Evolutionary conservation across 2,329 filamentous ascomycete genomes (phyloP), one percentile per base, ranked within the genome.

Genomic region (Nothophaeocryptopus gaeumannii): DNA sequence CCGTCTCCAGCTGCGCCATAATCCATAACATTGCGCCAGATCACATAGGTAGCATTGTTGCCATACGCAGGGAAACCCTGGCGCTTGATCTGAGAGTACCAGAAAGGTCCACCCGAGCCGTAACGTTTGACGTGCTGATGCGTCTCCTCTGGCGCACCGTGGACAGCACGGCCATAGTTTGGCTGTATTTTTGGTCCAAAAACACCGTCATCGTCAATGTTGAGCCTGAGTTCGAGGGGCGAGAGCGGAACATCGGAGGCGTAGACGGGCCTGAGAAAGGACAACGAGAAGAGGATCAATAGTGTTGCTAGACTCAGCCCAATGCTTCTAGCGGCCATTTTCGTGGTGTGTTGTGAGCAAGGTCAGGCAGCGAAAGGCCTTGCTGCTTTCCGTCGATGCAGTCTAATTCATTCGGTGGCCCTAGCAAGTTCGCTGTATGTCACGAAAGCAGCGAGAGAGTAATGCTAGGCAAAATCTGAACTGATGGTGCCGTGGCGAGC

Each of bases 1-100:
- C 83, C 83, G 61, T 86, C 82, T 58, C 82, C 81, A 70, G 61
- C 64, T 32, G 69, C 69, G 48, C 67, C 71, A 41, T 66, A 75
- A 47, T 67, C 63, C 58, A 68, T 71, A 46, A 78, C 74, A 52
- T 78, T 76, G 51, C 75, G 72, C 64, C 69, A 78, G 51, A 78
- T 62, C 5, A 70, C 67, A 58, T 75, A 76, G 2, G 59, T 59
- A 9, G 59, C 49, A 43, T 72, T 69, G 11, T 54, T 54, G 14
- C 62, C 63, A 55, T 73, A 74, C 1, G 69, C 65, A 2, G 67
- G 63, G 40, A 66, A 54, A 31, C 72, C 72, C 51, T 72, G 70
- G 26, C 73, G 70, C 32, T 68, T 69, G 44, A 74, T 70, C 13
- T 67, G 59, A 29, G 69, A 70, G 31, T 71, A 60, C 72, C 72